Evolutionary conservation across 75 land plant genomes (phyloP).

Genomic region (Cunninghamia lanceolata): DNA sequence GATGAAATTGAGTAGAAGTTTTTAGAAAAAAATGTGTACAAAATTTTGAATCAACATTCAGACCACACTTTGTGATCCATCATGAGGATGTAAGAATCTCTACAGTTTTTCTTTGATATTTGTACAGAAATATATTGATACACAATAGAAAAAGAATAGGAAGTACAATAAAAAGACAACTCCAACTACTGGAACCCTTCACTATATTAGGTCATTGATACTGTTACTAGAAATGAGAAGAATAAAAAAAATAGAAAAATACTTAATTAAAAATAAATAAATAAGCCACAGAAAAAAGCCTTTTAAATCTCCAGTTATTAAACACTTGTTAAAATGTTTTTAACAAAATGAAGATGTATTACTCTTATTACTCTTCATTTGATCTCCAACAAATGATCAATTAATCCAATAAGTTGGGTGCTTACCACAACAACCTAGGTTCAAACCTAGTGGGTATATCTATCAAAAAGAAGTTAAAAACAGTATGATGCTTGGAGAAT

Average conservation of each 20-base stretch:
- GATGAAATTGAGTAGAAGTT: no score
- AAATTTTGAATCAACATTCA: no score
- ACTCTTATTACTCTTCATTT: background rate
- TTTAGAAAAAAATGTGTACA: no score
- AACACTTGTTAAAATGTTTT: background rate
- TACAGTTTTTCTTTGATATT: background rate
- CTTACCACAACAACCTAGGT: background rate
- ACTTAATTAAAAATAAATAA: no score
- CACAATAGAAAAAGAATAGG: background rate
- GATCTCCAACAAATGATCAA: background rate
- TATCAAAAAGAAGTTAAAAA: background rate
- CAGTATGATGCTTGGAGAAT: background rate
- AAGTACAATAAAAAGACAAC: background rate
- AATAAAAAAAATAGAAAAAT: background rate
- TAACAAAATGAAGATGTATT: background rate
- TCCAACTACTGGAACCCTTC: background rate
- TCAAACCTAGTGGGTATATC: background rate
- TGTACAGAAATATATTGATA: background rate
- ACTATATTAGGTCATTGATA: background rate
- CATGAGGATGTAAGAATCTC: no score
- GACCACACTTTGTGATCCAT: no score
- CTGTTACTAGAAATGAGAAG: background rate
- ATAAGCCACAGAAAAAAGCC: background rate
- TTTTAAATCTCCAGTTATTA: background rate
- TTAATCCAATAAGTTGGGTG: background rate